A percentile compares a stretch with the other conserved stretches of the same genome.
Conservation (phyloP, 192 early-diverging fungal genomes). For the Mortierella claussenii region DNA sequence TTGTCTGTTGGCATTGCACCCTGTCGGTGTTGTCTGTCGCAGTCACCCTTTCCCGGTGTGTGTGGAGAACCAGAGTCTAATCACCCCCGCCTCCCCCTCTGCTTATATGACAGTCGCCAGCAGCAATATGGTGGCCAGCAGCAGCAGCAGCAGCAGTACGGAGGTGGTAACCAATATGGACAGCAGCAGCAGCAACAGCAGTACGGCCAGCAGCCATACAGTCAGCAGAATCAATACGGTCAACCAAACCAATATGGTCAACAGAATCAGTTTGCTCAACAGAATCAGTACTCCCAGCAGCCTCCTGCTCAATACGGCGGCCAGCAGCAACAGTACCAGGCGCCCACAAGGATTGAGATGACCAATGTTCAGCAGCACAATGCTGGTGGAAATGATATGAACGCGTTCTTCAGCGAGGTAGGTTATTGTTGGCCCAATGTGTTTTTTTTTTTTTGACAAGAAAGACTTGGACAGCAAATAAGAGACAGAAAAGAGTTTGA, state of each 20-base stretch:
- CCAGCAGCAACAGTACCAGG: conserved; percentile 31
- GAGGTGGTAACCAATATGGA: conserved; percentile 24
- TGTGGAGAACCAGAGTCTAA: not conserved
- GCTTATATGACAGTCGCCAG: not conserved
- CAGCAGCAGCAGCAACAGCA: too few species aligned
- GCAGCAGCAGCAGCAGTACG: too few species aligned
- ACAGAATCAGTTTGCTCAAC: conserved; percentile 40
- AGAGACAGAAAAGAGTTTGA: conserved; percentile 7
- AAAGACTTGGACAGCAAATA: not conserved
- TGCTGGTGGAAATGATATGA: conserved; percentile 26
- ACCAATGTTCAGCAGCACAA: conserved; percentile 21
- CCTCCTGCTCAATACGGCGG: conserved; percentile 29
- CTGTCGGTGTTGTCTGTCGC: too few species aligned
- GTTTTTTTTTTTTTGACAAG: not conserved
- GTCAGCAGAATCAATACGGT: conserved; percentile 29
- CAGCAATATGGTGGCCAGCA: conserved; percentile 16
- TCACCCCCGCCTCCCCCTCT: not conserved
- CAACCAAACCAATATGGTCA: conserved; percentile 22
- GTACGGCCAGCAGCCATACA: conserved; percentile 34
- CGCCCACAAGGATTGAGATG: conserved; percentile 45
- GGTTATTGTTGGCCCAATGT: not conserved
- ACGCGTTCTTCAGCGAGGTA: conserved; percentile 52
- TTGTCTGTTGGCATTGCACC: too few species aligned
- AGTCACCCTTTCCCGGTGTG: not conserved
- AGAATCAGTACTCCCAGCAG: conserved; percentile 37